Base-by-base conservation (phyloP, 1,139 yeast genomes). In the Tardiomyces depauwii region DNA sequence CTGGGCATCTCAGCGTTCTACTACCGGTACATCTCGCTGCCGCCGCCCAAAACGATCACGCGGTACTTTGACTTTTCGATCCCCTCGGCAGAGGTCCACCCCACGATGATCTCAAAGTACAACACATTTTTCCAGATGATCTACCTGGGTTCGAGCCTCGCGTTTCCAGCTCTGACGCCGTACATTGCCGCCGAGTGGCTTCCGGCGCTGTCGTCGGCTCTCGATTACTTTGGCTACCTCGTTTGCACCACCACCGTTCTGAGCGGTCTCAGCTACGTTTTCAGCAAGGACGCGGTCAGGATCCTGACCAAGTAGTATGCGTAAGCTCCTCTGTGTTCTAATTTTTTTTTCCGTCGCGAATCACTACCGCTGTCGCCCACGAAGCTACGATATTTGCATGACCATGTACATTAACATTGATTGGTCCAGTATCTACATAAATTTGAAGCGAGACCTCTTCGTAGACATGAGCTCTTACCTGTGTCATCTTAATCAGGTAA, bases 91-190 rank as follows among this genome's bases (percentile, higher is more conserved):
- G 87, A 85, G 52, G 95, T 93, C 1, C 86, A 76, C 49, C 98
- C 98, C 1, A 87, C 93, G n/a, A 67, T 73, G 44, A 77, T 93
- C 39, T 88, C 96, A 12, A 91, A 91, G 62, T 73, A 80, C 60
- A 89, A 93, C 63, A 93, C 98, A 0, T 87, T 81, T 1, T 73
- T 93, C 52, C 98, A 93, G 63, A 89, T 93, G 96, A 59, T 85
- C 10, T 89, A 89, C 56, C 74, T 93, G 43, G 96, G 94, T 0
- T 70, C 78, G 16, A 76, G 85, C 50, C 83, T 89, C 44, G 67
- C 81, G 38, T 71, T 74, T 49, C 93, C 93, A 0, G 81, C 80
- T 0, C 54, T 82, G 16, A 65, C 72, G 47, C 52, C 63, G 4
- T 45, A 63, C 14, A 46, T 70, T 18, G 55, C 51, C 9, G 47